Evolutionary conservation across 23 red algal species (phyloP), one percentile per base, ranked within the genome.

Genomic region (Gracilaria vermiculophylla): DNA sequence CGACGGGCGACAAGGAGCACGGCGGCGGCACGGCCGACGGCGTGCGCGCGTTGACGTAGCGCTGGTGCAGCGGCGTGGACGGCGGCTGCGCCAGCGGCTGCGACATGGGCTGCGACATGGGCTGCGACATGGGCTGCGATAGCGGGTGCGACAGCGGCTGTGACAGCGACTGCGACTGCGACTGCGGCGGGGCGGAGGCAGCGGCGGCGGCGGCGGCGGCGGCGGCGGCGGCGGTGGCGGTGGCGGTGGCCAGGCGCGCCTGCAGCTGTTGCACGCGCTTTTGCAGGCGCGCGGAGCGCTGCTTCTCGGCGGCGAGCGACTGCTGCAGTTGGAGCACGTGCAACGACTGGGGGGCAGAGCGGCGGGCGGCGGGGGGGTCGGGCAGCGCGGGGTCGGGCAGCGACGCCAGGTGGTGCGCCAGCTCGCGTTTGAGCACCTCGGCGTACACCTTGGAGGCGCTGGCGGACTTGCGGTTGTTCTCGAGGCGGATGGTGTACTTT

Each of bases 391-490:
- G 13, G 2, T 7, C 8, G 49, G 31, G 1, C 16, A 50, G 25
- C 7, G 34, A 69, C 16, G 36, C 56, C 1, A 83, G 44, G 5
- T n/a, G 34, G 27, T 28, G 28, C 19, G 67, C 67, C 13, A 37
- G 82, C 52, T 87, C 82, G 53, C 69, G 54, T 19, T 72, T 69
- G 73, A 91, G 73, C 43, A 91, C 75, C 25, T 80, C 75, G 19
- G 49, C 24, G 76, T 81, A 81, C 24, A 80, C 87, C 51, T 81
- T 80, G 27, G 87, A 66, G 21, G 87, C 87, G 42, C 23, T 35
- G 54, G 73, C 75, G 50, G 87, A 91, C 48, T 73, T 69, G 23
- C 75, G 54, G 75, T 91, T 91, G 60, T 91, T 91, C 37, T 76
- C 42, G n/a, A 91, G 45, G 40, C 87, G 87, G 20, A 69, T 66